These are phyloP conservation scores for Nasturtium officinale DNA, from an alignment of 345 rosid genomes.

Conservation along the genomic window DNA sequence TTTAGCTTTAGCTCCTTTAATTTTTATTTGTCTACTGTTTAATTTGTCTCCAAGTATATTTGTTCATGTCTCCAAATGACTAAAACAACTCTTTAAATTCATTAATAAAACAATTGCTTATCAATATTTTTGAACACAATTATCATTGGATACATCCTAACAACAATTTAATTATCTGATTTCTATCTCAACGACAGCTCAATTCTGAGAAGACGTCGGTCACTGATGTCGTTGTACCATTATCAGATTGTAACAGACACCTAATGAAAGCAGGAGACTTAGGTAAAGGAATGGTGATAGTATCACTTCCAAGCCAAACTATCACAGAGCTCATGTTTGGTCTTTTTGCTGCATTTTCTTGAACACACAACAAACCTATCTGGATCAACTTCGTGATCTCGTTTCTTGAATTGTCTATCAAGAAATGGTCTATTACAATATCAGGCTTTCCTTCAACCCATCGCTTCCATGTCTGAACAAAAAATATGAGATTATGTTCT, in stretches of 20 bases:
- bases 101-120: too few relatives aligned
- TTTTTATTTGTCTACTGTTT: too few relatives aligned
- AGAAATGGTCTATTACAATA: constrained; percentile 49
- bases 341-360: constrained; percentile 40
- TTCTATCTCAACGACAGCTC: constrained; percentile 38
- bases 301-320: constrained; percentile 51
- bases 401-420: constrained; percentile 33
- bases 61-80: too few relatives aligned
- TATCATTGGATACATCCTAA: too few relatives aligned
- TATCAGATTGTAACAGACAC: background rate
- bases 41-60: too few relatives aligned
- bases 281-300: constrained; percentile 45
- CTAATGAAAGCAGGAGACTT: constrained; percentile 56
- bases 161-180: background rate
- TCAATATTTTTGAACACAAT: too few relatives aligned
- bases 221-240: constrained; percentile 28
- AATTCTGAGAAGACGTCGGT: constrained; percentile 45
- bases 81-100: too few relatives aligned
- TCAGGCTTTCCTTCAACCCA: constrained; percentile 51
- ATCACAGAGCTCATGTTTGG: constrained; percentile 56
- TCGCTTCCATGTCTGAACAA: constrained; percentile 54
- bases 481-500: background rate
- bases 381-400: constrained; percentile 55
- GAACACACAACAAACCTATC: constrained; percentile 60
- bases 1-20: background rate